phyloP scores from a whole-genome alignment of 1,284 basidiomycete species.

The Cystobasidium pallidum region DNA sequence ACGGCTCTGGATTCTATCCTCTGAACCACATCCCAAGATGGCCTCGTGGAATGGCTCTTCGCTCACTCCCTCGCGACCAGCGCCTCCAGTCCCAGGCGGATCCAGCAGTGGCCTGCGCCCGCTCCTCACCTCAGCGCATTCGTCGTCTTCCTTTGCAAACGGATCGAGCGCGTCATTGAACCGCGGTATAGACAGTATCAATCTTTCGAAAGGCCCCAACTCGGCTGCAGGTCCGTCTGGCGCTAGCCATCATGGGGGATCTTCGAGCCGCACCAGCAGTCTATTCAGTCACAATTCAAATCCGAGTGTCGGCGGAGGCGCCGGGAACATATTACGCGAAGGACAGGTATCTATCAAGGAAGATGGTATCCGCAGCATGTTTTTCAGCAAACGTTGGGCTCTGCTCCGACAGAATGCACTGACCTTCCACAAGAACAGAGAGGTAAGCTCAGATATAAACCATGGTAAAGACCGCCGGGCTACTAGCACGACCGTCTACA shows the following conservation, averaged over 20 bases:
- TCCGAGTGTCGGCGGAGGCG: background rate
- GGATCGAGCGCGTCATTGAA: background rate
- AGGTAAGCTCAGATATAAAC: conserved; percentile 2
- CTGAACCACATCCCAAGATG: background rate
- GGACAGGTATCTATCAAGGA: conserved; percentile 83
- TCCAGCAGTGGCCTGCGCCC: background rate
- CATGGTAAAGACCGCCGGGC: too few relatives aligned
- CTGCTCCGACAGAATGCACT: conserved; percentile 79
- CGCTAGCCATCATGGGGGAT: background rate
- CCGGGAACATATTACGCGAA: conserved; percentile 59
- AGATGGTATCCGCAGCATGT: conserved; percentile 84
- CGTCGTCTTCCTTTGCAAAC: conserved; percentile 22
- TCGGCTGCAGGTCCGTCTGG: background rate
- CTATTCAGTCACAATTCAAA: conserved; percentile 10
- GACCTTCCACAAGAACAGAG: conserved; percentile 89
- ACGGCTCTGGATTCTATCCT: background rate
- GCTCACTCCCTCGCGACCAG: conserved; percentile 49
- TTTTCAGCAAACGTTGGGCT: conserved; percentile 91
- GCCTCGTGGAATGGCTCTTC: conserved; percentile 43
- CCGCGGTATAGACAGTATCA: conserved; percentile 28
- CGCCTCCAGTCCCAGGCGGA: conserved; percentile 48
- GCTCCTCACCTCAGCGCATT: conserved; percentile 25
- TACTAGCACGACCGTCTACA: too few relatives aligned
- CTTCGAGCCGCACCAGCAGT: conserved; percentile 2
- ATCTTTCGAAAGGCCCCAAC: conserved; percentile 4